Evolutionary conservation across 1,284 basidiomycete genomes (phyloP).

Genomic region (Rhodotorula sp.): DNA sequence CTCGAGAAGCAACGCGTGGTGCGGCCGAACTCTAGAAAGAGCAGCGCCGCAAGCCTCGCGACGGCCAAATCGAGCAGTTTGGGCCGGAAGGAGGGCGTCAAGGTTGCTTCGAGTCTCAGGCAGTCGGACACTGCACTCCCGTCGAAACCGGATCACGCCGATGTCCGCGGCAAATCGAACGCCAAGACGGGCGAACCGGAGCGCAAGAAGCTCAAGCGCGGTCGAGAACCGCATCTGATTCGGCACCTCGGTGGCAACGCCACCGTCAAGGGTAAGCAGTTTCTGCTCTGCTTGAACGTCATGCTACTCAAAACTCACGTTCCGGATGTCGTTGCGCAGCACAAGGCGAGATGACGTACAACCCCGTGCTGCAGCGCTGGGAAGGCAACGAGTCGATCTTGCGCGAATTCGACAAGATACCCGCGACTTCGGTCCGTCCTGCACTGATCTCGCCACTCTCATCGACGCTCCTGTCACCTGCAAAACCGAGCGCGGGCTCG

Average conservation of each 20-base stretch:
- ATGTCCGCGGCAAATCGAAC: conserved; percentile 3
- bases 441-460: conserved; percentile 90
- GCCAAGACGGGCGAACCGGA: conserved; percentile 41
- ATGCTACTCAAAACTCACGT: background rate
- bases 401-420: conserved; percentile 80
- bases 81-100: conserved; percentile 3
- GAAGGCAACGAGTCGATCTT: conserved; percentile 91
- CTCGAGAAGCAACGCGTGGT: conserved; percentile 66
- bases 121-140: too few species aligned
- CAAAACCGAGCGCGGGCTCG: conserved; percentile 7
- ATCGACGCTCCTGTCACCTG: conserved; percentile 8
- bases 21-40: background rate
- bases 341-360: conserved; percentile 95
- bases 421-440: conserved; percentile 80
- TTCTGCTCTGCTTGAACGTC: background rate
- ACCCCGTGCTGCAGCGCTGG: conserved; percentile 82
- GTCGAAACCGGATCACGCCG: conserved; percentile 8
- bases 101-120: conserved; percentile 49
- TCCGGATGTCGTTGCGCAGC: conserved; percentile 54
- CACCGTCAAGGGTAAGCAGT: conserved; percentile 67
- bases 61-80: conserved; percentile 3
- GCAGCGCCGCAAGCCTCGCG: conserved; percentile 6
- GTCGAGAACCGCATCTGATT: conserved; percentile 67
- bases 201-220: conserved; percentile 52
- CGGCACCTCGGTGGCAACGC: conserved; percentile 70